phyloP scores from a whole-genome alignment of 169 alveolate species.

The Plasmodium inui region DNA sequence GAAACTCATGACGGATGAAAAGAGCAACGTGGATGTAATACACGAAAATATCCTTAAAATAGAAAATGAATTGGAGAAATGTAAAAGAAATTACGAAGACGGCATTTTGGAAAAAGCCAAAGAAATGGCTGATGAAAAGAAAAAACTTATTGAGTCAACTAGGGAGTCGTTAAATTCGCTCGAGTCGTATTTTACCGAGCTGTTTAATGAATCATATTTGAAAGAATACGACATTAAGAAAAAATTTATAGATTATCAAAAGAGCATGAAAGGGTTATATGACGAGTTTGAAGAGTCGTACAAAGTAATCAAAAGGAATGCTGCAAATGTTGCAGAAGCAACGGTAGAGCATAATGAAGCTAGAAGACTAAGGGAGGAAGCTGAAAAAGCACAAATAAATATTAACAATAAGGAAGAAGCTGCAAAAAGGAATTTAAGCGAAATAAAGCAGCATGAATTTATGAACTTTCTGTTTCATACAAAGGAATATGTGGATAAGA shows the following conservation, averaged over 20 bases:
- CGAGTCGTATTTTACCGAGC: neutral
- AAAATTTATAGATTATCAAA: neutral
- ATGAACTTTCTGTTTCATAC: neutral
- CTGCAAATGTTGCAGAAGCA: neutral
- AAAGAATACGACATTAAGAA: neutral
- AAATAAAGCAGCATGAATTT: conserved; percentile 2
- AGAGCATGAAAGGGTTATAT: neutral
- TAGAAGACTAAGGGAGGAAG: neutral
- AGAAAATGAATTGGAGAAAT: conserved; percentile 11
- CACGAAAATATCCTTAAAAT: neutral
- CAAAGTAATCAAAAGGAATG: neutral
- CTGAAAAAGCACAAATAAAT: neutral
- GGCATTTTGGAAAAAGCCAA: conserved; percentile 2
- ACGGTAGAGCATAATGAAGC: neutral
- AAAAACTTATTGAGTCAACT: conserved; percentile 3
- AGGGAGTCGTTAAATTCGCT: conserved; percentile 4
- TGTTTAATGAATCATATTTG: neutral
- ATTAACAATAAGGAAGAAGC: neutral
- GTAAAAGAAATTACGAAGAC: conserved; percentile 14
- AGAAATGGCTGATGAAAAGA: conserved; percentile 10
- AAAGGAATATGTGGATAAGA: neutral
- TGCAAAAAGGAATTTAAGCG: neutral
- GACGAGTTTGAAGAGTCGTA: conserved; percentile 1
- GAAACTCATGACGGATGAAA: neutral
- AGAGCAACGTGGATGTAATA: neutral